Evolutionary conservation across 495 filamentous ascomycete genomes (phyloP).

Genomic region (Annulohypoxylon maeteangense): DNA sequence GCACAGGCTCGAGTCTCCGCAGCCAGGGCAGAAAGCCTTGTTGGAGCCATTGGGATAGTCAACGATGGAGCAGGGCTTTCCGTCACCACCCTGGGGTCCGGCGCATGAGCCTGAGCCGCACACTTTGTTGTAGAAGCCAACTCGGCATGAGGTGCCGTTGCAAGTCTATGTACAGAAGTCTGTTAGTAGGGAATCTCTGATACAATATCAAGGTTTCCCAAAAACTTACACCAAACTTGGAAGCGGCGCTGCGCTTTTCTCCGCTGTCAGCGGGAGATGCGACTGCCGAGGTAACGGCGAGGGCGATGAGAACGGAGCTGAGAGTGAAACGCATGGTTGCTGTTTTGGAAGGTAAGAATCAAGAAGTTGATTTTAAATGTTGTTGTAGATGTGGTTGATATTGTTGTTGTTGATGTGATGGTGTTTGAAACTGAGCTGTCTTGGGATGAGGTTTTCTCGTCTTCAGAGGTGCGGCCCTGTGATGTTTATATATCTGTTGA

Average conservation of each 20-base stretch:
- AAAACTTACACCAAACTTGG: not conserved
- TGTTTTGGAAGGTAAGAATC: not conserved
- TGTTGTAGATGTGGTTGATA: not conserved
- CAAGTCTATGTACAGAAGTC: not conserved
- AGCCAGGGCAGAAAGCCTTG: slow-evolving; percentile 4
- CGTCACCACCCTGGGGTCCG: slow-evolving; percentile 9
- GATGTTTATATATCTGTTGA: not conserved
- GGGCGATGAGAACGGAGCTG: slow-evolving; percentile 4
- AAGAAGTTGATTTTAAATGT: not conserved
- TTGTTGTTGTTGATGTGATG: not conserved
- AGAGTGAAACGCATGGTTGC: slow-evolving; percentile 11
- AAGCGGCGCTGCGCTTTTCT: not conserved
- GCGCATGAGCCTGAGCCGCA: slow-evolving; percentile 5
- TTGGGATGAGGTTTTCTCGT: not conserved
- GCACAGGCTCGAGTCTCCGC: not conserved
- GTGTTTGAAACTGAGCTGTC: slow-evolving; percentile 1
- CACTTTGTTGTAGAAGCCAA: not conserved
- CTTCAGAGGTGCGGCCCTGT: not conserved
- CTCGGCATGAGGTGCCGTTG: slow-evolving; percentile 17
- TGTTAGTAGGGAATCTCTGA: not conserved
- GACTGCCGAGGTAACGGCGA: slow-evolving; percentile 5
- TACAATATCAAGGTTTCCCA: not conserved
- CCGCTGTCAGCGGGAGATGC: not conserved
- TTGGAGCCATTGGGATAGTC: slow-evolving; percentile 3
- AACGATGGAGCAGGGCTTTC: slow-evolving; percentile 1